These are phyloP conservation scores for Hydrangea macrophylla DNA, from an alignment of 148 eudicot species.

Conservation along the genomic window DNA sequence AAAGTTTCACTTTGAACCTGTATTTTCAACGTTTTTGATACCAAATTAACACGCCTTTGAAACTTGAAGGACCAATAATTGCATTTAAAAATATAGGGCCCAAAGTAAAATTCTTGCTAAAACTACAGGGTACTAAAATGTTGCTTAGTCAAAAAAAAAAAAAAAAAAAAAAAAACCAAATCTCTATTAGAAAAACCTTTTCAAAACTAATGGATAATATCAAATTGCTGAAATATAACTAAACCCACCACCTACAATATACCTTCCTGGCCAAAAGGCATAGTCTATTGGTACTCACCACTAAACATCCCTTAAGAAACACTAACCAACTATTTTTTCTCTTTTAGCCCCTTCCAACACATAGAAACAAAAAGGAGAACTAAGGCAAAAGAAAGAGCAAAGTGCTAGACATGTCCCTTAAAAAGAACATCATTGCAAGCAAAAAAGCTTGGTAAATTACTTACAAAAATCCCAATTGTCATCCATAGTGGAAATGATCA, in stretches of 20 bases:
- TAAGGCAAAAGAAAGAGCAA: background rate
- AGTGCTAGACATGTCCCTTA: background rate
- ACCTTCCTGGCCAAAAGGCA: background rate
- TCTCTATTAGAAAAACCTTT: background rate
- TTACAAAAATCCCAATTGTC: background rate
- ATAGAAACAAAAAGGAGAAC: background rate
- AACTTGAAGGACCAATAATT: no score
- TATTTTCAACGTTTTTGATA: no score
- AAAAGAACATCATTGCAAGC: constrained; percentile 10
- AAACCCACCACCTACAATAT: no score
- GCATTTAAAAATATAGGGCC: no score
- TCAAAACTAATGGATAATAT: background rate
- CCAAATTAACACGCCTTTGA: no score
- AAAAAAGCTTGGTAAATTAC: constrained; percentile 7
- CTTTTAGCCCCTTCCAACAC: background rate
- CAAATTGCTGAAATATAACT: no score
- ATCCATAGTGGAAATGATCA: constrained; percentile 9
- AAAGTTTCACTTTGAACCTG: no score
- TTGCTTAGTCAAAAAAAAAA: no score
- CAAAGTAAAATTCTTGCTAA: no score
- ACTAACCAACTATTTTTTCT: background rate
- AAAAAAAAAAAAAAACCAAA: no score
- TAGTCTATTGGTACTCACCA: background rate
- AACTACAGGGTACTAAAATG: no score
- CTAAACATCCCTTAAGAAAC: background rate